Evolutionary conservation across 768 basidiomycete species (phyloP).

Genomic region (Lactarius psammicola): DNA sequence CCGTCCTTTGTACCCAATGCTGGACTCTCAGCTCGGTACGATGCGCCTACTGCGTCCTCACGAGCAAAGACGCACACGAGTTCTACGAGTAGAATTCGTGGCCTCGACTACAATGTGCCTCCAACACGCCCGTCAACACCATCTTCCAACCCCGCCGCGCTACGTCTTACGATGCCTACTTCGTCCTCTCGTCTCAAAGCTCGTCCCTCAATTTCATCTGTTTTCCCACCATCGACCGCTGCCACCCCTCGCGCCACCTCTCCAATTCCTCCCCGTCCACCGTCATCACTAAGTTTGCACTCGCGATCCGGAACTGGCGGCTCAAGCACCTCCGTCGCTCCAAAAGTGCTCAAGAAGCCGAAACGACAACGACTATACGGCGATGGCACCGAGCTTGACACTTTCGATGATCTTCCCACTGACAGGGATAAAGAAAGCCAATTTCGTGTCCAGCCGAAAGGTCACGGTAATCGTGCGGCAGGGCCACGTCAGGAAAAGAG

Average conservation of each 20-base stretch:
- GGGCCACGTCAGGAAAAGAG: conserved; percentile 48
- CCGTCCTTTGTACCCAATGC: conserved; percentile 32
- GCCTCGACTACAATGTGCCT: conserved; percentile 64
- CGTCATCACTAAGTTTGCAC: conserved; percentile 52
- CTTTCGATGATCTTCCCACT: conserved; percentile 82
- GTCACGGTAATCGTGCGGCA: conserved; percentile 60
- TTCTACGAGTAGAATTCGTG: conserved; percentile 60
- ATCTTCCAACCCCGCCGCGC: conserved; percentile 70
- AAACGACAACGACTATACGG: conserved; percentile 77
- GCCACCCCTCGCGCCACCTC: conserved; percentile 51
- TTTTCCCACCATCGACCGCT: conserved; percentile 55
- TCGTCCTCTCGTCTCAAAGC: conserved; percentile 66
- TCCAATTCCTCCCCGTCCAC: conserved; percentile 55
- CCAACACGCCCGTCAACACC: conserved; percentile 78
- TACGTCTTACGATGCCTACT: conserved; percentile 86
- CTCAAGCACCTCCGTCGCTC: conserved; percentile 44
- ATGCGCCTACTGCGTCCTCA: conserved; percentile 78
- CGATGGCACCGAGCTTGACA: conserved; percentile 88
- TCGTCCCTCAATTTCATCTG: conserved; percentile 70
- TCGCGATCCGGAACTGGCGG: conserved; percentile 35
- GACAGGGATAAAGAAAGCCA: conserved; percentile 78
- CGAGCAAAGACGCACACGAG: conserved; percentile 69
- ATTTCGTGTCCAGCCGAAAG: conserved; percentile 74
- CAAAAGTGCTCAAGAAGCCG: conserved; percentile 71
- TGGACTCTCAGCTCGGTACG: conserved; percentile 57